Base-by-base conservation (phyloP, 2,329 filamentous ascomycete genomes). In the Capronia epimyces region DNA sequence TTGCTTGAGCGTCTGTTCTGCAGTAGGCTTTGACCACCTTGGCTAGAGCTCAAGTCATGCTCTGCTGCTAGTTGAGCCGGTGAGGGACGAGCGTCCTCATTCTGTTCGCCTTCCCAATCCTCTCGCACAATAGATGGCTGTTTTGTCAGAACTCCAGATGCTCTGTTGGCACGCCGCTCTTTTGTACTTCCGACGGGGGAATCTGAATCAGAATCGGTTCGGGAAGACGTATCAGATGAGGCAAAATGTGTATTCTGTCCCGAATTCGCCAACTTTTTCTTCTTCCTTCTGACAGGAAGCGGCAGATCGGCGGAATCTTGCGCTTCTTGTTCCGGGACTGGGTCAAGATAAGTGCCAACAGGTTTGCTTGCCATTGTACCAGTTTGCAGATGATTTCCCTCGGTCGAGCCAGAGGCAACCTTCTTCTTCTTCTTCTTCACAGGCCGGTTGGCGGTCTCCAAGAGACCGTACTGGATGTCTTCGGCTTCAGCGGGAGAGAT, bases 51-150 rank as follows among this genome's bases (percentile, higher is more conserved):
- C 42, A 45, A 16, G n/a, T 15, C 39, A 13, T 48, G 21, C n/a
- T 39, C 39, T 24, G 40, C 25, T 12, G 34, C 45, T 42, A 32
- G 41, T 29, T 49, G 52, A 18, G 29, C 44, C 18, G 43, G 39
- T 3, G 20, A 18, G 16, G 46, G 51, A 39, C 46, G 43, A 40
- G 22, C 25, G 42, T 63, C 58, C 15, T 66, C 64, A 15, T 62
- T 59, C 49, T 67, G 65, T 52, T 70, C 69, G 18, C 66, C 67
- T 46, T 70, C 66, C 48, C 65, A 65, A 43, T 74, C 70, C 52
- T 75, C 71, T 3, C 62, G 63, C 2, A 71, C 68, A 15, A 66
- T 66, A 4, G 69, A 70, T 5, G 69, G 67, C 24, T 67, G 66
- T 49, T 70, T 70, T 21, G 58, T 59, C 22, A 66, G 56, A 9